Base-by-base conservation (phyloP, 1,139 yeast species). In the Diutina pseudorugosa region DNA sequence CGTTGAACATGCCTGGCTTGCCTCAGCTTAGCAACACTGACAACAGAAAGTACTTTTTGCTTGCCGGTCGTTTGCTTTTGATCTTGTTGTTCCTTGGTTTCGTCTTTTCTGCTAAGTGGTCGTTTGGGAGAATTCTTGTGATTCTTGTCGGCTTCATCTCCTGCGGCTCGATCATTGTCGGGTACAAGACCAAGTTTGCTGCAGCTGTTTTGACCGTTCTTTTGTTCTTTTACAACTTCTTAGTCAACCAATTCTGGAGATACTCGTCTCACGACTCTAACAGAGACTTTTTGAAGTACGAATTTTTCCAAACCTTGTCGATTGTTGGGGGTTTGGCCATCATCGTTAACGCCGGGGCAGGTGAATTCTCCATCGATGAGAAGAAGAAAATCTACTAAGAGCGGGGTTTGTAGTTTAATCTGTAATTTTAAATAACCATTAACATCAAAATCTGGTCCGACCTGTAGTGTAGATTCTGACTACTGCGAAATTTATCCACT, bases 311-410 rank as follows among this genome's bases (percentile, higher is more conserved):
- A 71, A 89, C 96, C 48, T 76, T 93, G 64, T 85, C 95, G 55
- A 93, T 93, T 66, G 93, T 93, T 55, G 98, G 98, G 53, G 98
- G 98, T 1, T 79, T 93, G 59, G 72, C 93, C 57, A 74, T 93
- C 61, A 87, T 94, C 58, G 96, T 89, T 58, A 89, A 87, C 69
- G 89, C 96, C 8, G 98, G 98, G 58, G 98, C 98, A 47, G 98
- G 98, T 52, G 94, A 88, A 62, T 76, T 91, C 59, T 87, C 96
- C 41, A 73, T 93, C 57, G 98, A 93, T 66, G 97, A 90, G 69
- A 93, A 93, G 85, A 91, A 93, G 75, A 93, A 93, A 75, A 85
- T 88, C 57, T 91, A 87, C 65, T 91, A 68, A 68, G 50, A 23
- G 11, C 16, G 25, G 9, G 14, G 45, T 9, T 11, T 30, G n/a